A percentile compares a stretch with the other conserved stretches of the same genome.
These are phyloP conservation scores for Oryza glaberrima DNA, from an alignment of 176 grass and related monocot species.

Conservation along the genomic window DNA sequence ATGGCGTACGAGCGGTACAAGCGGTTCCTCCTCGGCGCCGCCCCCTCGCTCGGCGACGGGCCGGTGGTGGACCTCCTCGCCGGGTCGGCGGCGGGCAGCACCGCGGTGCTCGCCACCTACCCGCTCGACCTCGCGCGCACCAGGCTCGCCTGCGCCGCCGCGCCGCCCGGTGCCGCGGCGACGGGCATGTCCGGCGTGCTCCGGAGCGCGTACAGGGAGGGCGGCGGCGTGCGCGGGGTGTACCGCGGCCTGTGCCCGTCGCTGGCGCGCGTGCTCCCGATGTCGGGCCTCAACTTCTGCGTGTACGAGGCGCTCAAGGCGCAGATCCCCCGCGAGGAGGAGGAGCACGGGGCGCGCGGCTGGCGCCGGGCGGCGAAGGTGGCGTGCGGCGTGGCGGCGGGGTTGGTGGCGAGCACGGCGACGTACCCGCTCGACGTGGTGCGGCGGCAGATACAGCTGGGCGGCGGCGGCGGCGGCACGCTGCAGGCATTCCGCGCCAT, in stretches of 20 bases:
- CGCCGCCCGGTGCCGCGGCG: background rate
- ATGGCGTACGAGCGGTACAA: slow-evolving; percentile 2
- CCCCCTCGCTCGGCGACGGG: background rate
- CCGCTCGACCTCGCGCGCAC: slow-evolving; percentile 12
- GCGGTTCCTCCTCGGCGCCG: background rate
- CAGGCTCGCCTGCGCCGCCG: background rate
- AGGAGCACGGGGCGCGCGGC: background rate
- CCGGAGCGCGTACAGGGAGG: slow-evolving; percentile 6
- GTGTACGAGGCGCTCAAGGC: background rate
- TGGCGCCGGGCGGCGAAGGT: background rate
- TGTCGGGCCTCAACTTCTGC: background rate
- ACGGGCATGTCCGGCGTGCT: background rate
- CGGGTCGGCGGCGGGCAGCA: background rate
- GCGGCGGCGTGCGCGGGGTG: background rate
- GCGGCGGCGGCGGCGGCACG: background rate
- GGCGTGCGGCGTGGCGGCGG: background rate
- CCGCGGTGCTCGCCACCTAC: slow-evolving; percentile 4
- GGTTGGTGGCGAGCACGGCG: background rate
- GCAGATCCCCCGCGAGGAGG: background rate
- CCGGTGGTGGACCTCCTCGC: background rate
- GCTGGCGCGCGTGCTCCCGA: slow-evolving; percentile 1
- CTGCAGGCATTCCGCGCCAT: background rate
- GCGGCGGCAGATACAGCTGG: background rate
- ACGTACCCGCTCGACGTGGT: background rate
- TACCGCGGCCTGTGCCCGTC: background rate